phyloP scores from a whole-genome alignment of 2,329 filamentous ascomycete genomes.

The Beauveria scarabaeidicola region DNA sequence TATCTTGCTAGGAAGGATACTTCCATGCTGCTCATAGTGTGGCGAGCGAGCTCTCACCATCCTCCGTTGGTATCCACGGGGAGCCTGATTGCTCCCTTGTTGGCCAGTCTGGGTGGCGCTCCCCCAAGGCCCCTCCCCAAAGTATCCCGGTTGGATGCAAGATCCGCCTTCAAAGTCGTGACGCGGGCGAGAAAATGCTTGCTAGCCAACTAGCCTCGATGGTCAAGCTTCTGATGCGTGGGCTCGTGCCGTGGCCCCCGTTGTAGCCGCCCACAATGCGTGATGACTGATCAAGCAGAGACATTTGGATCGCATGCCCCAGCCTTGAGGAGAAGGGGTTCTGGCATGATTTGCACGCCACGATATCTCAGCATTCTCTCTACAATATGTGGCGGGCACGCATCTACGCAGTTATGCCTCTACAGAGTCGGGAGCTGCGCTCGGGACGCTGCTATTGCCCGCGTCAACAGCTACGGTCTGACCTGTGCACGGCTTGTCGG shows the following conservation, averaged over 20 bases:
- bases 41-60: not conserved
- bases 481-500: not conserved
- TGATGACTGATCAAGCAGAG: not conserved
- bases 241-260: not conserved
- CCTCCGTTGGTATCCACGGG: not conserved
- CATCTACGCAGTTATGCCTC: not conserved
- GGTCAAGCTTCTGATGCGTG: not conserved
- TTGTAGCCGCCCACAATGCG: not conserved
- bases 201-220: not conserved
- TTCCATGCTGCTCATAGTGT: not conserved
- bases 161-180: not conserved
- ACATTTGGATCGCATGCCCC: not conserved
- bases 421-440: not conserved
- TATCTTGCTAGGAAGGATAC: not conserved
- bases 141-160: not conserved
- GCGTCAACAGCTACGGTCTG: not conserved
- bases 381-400: not conserved
- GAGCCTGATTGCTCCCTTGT: not conserved
- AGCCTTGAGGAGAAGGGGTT: not conserved
- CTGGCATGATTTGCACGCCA: not conserved
- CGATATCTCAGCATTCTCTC: not conserved
- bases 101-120: not conserved
- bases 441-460: not conserved
- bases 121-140: not conserved
- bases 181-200: not conserved